Base-by-base conservation (phyloP, 352 stramenopile genomes). In the Phytophthora gonapodyides region DNA sequence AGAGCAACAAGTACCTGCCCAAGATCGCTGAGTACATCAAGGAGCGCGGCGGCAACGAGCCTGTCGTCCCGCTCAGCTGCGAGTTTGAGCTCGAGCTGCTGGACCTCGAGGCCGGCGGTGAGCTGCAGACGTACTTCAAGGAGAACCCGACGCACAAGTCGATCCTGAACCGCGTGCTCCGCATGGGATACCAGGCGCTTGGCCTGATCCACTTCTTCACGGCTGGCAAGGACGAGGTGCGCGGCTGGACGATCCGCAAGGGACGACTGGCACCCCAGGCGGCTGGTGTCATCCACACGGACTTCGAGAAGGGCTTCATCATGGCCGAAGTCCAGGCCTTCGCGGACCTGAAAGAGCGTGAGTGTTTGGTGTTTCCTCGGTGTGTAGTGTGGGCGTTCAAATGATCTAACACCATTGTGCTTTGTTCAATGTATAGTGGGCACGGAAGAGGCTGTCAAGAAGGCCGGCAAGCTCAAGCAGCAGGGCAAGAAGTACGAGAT, bases 301-400 rank as follows among this genome's bases (percentile, higher is more conserved):
- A 99, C 78, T 99, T 99, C 66, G 98, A 99, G 84, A 94, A 98
- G 75, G 97, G 97, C 54, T 99, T 99, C 76, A 99, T 99, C 73
- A 97, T 93, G 74, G 96, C 96, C 27, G 88, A 96, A 82, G 85
- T 94, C 8, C 84, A 93, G 73, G 67, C 84, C 10, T 96, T 94
- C 59, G 84, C 84, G n/a, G 87, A 96, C 69, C 60, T 96, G 57
- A 96, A 96, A 87, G 87, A 96, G 58, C 62, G 87, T 93, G 87
- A 55, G 86, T 89, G 56, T 17, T 41, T 36, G 40, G 5, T 27
- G 5, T 24, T 36, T 11, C 17, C 13, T n/a, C 6, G 48, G 21
- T 21, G 44, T 30, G n/a, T 47, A 27, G 2, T 31, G 51, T 48
- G 15, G 34, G 17, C 16, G 4, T 33, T 38, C 3, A 47, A 46